Evolutionary conservation across 257 asterid genomes (phyloP), one percentile per base, ranked within the genome.

Genomic region (Penstemon davidsonii): DNA sequence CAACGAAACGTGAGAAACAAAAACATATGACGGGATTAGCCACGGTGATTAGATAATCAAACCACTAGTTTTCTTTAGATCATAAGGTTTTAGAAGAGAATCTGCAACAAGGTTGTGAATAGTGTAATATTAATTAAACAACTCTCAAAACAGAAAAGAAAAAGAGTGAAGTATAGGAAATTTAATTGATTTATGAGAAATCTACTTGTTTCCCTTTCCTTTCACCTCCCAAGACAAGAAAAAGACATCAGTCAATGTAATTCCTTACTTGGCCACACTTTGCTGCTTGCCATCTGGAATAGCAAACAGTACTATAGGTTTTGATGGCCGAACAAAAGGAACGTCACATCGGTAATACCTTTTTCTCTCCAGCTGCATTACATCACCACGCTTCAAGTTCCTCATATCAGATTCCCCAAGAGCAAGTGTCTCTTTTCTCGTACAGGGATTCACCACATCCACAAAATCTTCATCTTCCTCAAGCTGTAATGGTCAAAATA

Each of bases 251-350:
- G 68, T 5, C 11, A 10, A 39, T 4, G 46, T 4, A 8, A 46
- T 63, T 25, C 33, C 77, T 78, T 75, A 85, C 85, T 83, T 91
- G 15, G 67, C 77, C 53, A 81, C 87, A n/a, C 89, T 63, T 73
- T 85, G 96, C 41, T 81, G 90, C 75, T 86, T 93, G 57, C 98
- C 98, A 73, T 93, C 98, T 6, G 98, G 97, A 68, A 93, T 93
- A 1, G 97, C 88, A 55, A 85, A 88, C 66, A 93, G 69, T 58
- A 90, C 88, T 10, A 93, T 67, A 0, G 95, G 85, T 78, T 88
- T 84, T 2, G 95, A 82, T 5, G 95, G 64, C 66, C 91, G 87
- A 33, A 84, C 4, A 13, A 84, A 74, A 39, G 99, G 96, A 38
- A 72, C 94, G 73, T 93, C 97, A 12, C 99, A 93, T 80, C 94